Evolutionary conservation across 1,284 basidiomycete species (phyloP), one percentile per base, ranked within the genome.

Genomic region (Heterobasidion occidentale): DNA sequence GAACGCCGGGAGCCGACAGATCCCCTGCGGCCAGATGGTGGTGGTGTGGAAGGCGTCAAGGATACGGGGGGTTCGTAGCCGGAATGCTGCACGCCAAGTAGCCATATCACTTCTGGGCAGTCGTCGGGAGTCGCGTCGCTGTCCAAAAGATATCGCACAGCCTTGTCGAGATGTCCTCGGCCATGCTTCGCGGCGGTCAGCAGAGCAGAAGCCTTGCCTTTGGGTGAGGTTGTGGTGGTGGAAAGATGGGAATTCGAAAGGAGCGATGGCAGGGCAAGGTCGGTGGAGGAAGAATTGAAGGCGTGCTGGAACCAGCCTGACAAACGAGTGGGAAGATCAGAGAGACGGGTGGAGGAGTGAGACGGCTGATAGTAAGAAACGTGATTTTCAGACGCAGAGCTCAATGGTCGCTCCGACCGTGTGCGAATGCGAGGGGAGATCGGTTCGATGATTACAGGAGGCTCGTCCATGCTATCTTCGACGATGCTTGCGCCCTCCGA

Each of bases 141-240:
- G 71, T 95, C 92, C 58, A 93, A 77, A 7, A 95, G 73, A 70
- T 92, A 90, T 33, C 92, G 78, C 74, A 93, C 82, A 3, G 86
- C 88, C 68, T 86, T 88, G 74, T 88, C 86, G 55, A 90, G 70
- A 58, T 87, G 85, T 33, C 84, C 85, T 63, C 84, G 87, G 52
- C 87, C 83, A 65, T 87, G 82, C 62, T 83, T 83, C 1, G 86
- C 86, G 0, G 81, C 85, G 12, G 81, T 79, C 56, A 84, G 71
- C 9, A 86, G 72, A 1, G 83, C 76, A 35, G 78, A 75, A 4
- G 74, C 62, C 65, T 77, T 78, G 56, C 68, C 63, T 62, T 75
- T 78, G 42, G 80, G 78, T 0, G 78, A 77, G 2, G 61, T 54
- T 11, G 66, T 58, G 14, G 67, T 57, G 7, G 65, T 53, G 36